A percentile compares a stretch with the other conserved stretches of the same genome.
Conservation (phyloP, 768 basidiomycete genomes). For the Stropharia rugosoannulata region DNA sequence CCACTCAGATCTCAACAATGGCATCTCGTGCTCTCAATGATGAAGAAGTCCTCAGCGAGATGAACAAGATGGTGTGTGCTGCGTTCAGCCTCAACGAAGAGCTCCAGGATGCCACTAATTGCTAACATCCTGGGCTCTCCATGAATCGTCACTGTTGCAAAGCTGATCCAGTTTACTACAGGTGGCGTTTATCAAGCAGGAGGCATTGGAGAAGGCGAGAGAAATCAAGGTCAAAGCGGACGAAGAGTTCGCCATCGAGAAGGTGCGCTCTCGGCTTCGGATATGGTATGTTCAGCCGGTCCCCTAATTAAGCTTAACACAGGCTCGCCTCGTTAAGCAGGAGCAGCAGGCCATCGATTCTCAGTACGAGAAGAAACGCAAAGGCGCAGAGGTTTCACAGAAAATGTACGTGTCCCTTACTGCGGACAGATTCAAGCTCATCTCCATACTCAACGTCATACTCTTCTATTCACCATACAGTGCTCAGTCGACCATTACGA, state of each 20-base stretch:
- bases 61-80: slow-evolving; percentile 92
- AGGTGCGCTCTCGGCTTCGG: slow-evolving; percentile 44
- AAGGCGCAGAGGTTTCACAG: slow-evolving; percentile 90
- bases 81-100: background rate
- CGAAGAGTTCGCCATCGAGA: slow-evolving; percentile 99
- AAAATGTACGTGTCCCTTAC: slow-evolving; percentile 72
- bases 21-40: slow-evolving; percentile 84
- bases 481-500: slow-evolving; percentile 93
- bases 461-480: slow-evolving; percentile 35
- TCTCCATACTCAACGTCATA: background rate
- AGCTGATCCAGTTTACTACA: slow-evolving; percentile 28
- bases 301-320: slow-evolving; percentile 3
- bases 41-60: slow-evolving; percentile 92
- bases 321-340: slow-evolving; percentile 98
- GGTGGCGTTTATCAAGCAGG: slow-evolving; percentile 99
- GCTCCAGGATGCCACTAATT: background rate
- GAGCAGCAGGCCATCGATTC: slow-evolving; percentile 95
- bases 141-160: no score
- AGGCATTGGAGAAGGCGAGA: slow-evolving; percentile 94
- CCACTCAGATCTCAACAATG: slow-evolving; percentile 36
- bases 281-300: background rate
- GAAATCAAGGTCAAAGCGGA: slow-evolving; percentile 98
- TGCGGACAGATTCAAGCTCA: background rate
- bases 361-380: slow-evolving; percentile 93
- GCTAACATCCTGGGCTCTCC: background rate